Evolutionary conservation across 1,284 basidiomycete genomes (phyloP).

Genomic region (Cutaneotrichosporon sp.): DNA sequence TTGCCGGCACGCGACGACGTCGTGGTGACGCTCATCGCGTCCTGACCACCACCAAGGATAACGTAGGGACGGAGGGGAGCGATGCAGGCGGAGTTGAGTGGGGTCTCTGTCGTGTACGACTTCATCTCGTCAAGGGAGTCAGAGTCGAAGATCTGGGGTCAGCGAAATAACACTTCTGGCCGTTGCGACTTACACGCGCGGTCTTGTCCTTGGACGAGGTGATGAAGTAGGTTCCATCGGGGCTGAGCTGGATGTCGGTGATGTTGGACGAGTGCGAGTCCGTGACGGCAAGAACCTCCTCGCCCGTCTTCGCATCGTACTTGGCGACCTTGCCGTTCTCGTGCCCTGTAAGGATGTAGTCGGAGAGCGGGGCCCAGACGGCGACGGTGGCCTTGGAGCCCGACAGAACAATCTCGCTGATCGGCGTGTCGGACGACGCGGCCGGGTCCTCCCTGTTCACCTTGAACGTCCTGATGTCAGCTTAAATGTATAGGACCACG

Average conservation of each 20-base stretch:
- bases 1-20: constrained; percentile 90
- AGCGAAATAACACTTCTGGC: no score
- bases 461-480: constrained; percentile 64
- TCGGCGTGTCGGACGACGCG: constrained; percentile 56
- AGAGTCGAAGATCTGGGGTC: constrained; percentile 76
- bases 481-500: neutral
- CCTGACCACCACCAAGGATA: constrained; percentile 91
- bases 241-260: constrained; percentile 87
- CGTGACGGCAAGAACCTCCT: constrained; percentile 66
- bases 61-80: constrained; percentile 83
- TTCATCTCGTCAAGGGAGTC: constrained; percentile 87
- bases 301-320: constrained; percentile 82
- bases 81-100: constrained; percentile 88
- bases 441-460: constrained; percentile 77
- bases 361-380: constrained; percentile 74
- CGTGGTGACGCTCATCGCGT: constrained; percentile 96
- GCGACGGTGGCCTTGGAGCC: constrained; percentile 95
- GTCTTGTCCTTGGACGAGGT: constrained; percentile 97
- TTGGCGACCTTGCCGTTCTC: constrained; percentile 91
- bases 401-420: constrained; percentile 75
- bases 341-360: constrained; percentile 86
- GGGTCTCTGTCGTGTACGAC: constrained; percentile 88
- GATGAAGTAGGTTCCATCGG: constrained; percentile 89
- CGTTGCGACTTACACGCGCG: constrained; percentile 71
- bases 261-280: constrained; percentile 75